Conservation (phyloP, 1,139 yeast genomes). For the Geotrichum fermentans region DNA sequence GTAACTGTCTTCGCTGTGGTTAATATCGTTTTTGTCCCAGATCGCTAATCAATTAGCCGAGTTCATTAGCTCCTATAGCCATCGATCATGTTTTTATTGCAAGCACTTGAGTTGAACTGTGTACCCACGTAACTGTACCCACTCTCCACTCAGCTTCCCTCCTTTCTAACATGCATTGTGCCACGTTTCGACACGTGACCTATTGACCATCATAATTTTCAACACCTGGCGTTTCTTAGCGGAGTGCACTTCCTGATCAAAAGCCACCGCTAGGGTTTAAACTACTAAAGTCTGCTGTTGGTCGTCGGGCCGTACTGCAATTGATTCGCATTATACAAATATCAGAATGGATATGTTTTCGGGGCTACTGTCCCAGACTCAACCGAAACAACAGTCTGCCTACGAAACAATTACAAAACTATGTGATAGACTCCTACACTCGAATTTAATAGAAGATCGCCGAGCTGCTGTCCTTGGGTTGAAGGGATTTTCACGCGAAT, state of each 20-base stretch:
- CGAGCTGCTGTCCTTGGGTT: conserved; percentile 87
- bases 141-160: too few relatives aligned
- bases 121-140: too few relatives aligned
- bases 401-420: conserved; percentile 85
- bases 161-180: too few relatives aligned
- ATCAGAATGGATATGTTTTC: conserved; percentile 42
- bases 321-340: background rate
- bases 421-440: conserved; percentile 81
- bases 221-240: background rate
- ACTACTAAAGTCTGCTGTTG: background rate
- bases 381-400: conserved; percentile 57
- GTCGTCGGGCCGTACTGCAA: too few relatives aligned
- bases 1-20: too few relatives aligned
- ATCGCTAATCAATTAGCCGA: too few relatives aligned
- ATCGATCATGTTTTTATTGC: too few relatives aligned
- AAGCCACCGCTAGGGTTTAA: background rate
- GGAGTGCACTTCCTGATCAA: background rate
- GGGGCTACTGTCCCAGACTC: conserved; percentile 45
- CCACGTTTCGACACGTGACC: conserved; percentile 12
- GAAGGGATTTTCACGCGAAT: conserved; percentile 84
- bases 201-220: background rate
- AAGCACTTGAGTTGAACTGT: too few relatives aligned
- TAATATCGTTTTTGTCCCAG: too few relatives aligned
- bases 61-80: too few relatives aligned
- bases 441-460: conserved; percentile 77